Evolutionary conservation across 176 grass and related monocot genomes (phyloP).

Genomic region (Oryza brachyantha): DNA sequence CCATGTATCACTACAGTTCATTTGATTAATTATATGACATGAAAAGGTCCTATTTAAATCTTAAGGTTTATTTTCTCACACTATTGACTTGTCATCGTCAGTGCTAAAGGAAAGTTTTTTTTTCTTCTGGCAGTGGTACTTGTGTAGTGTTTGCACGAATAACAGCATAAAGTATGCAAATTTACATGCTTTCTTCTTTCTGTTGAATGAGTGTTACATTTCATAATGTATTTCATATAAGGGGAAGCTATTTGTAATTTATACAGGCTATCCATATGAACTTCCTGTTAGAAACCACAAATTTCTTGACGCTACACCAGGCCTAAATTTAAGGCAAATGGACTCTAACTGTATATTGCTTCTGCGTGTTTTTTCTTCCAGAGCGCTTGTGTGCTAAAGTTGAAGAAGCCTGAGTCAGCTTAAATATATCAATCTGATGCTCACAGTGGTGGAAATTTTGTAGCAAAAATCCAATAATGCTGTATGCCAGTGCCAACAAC

Average conservation of each 20-base stretch:
- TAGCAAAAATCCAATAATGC: slow-evolving; percentile 30
- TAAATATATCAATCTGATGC: background rate
- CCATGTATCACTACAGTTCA: background rate
- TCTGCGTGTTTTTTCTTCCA: slow-evolving; percentile 27
- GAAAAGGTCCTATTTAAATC: background rate
- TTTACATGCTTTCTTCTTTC: background rate
- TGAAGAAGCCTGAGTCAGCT: slow-evolving; percentile 50
- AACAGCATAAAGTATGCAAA: background rate
- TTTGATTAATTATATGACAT: background rate
- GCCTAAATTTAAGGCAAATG: background rate
- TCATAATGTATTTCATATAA: slow-evolving; percentile 3
- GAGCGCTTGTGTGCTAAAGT: slow-evolving; percentile 75
- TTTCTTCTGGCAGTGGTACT: background rate
- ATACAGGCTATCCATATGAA: background rate
- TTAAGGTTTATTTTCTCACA: background rate
- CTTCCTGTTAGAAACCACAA: background rate
- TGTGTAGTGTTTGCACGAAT: background rate
- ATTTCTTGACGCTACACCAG: background rate
- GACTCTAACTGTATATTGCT: background rate
- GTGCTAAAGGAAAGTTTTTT: background rate
- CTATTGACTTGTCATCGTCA: background rate
- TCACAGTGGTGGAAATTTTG: slow-evolving; percentile 36
- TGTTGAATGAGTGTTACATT: background rate
- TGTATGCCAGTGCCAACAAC: slow-evolving; percentile 9
- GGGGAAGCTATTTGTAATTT: background rate